Evolutionary conservation across 2,329 filamentous ascomycete species (phyloP).

Genomic region (Fusarium tricinctum): DNA sequence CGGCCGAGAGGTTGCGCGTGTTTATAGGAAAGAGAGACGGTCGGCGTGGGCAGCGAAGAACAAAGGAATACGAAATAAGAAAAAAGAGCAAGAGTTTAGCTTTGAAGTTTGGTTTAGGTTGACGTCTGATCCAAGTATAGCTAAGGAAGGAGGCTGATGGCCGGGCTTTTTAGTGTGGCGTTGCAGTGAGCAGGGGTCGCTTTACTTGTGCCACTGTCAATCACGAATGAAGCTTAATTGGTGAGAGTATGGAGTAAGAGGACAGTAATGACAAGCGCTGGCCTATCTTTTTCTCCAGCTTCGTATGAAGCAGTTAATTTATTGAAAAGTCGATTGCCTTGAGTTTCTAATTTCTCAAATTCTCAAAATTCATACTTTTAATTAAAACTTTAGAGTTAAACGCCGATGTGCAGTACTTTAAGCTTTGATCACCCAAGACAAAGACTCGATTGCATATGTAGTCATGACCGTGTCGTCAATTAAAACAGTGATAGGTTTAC

Average conservation of each 20-base stretch:
- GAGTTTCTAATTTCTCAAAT: no score
- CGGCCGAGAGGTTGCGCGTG: conserved; percentile 9
- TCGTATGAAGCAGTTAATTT: no score
- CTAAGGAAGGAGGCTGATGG: conserved; percentile 41
- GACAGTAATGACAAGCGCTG: no score
- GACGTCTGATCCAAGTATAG: conserved; percentile 41
- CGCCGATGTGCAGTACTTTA: not conserved
- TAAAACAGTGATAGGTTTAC: conserved; percentile 48
- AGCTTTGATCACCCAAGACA: not conserved
- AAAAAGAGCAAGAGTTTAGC: conserved; percentile 22
- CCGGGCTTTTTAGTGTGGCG: conserved; percentile 34
- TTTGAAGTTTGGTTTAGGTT: conserved; percentile 33
- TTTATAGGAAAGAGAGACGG: conserved; percentile 27
- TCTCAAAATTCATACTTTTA: no score
- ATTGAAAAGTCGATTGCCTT: no score
- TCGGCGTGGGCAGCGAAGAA: conserved; percentile 16
- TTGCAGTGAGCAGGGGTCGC: conserved; percentile 9
- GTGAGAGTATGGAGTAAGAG: not conserved
- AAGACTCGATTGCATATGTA: not conserved
- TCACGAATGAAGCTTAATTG: conserved; percentile 2
- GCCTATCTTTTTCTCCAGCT: no score
- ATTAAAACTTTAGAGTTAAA: not conserved
- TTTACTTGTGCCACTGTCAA: conserved; percentile 1
- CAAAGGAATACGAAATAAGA: conserved; percentile 27
- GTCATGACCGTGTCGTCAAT: conserved; percentile 41